Percentiles rank a stretch among this genome's conserved stretches.
phyloP scores from a whole-genome alignment of 768 basidiomycete genomes.

The Omphalotus guepiniiformis region DNA sequence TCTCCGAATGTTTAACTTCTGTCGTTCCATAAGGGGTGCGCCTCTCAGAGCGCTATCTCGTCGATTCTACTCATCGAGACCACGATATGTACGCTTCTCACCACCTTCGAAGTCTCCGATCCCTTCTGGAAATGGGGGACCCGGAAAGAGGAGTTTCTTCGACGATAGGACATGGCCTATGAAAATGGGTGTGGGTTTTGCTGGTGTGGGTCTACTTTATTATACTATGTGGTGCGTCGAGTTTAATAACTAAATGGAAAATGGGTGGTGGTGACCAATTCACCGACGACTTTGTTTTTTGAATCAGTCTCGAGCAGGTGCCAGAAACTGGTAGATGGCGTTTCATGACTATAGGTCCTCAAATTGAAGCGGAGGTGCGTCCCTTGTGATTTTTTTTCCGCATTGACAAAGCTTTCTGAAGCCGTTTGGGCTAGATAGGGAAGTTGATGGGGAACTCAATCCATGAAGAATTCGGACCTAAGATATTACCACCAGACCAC shows the following conservation, averaged over 20 bases:
- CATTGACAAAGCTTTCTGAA: too few species aligned
- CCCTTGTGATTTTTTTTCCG: not conserved
- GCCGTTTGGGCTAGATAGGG: too few species aligned
- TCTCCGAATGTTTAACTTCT: too few species aligned
- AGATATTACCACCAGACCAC: slow-evolving; percentile 64
- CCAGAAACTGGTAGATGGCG: slow-evolving; percentile 84
- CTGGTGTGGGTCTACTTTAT: not conserved
- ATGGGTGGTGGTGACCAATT: not conserved
- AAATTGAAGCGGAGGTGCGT: slow-evolving; percentile 52
- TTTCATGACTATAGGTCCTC: slow-evolving; percentile 75
- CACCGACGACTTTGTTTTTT: not conserved
- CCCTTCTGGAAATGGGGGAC: not conserved
- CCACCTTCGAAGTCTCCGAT: not conserved
- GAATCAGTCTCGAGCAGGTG: slow-evolving; percentile 69
- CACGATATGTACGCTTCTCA: slow-evolving; percentile 7
- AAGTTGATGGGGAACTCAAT: not conserved
- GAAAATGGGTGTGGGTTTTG: not conserved
- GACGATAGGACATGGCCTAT: not conserved
- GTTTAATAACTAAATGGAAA: not conserved
- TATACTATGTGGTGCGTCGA: not conserved
- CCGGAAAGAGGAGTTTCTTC: too few species aligned
- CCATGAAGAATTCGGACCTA: slow-evolving; percentile 43
- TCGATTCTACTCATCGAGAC: too few species aligned
- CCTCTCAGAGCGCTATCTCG: too few species aligned
- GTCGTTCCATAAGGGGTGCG: too few species aligned